Evolutionary conservation across 192 early-diverging fungal species (phyloP).

Genomic region (Gonapodya sp.): DNA sequence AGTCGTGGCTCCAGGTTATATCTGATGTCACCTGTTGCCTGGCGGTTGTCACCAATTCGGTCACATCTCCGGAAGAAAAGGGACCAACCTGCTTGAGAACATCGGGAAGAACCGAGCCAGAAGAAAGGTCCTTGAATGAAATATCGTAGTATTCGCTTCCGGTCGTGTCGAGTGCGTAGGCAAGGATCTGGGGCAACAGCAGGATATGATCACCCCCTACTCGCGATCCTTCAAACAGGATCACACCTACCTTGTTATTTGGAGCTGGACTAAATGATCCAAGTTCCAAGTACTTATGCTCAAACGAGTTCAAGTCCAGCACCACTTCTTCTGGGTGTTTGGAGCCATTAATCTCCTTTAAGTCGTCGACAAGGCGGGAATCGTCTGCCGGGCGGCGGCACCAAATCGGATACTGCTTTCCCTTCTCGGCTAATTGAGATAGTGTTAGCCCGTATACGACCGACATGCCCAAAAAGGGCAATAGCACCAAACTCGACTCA

Average conservation of each 20-base stretch:
- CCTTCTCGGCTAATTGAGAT: slow-evolving; percentile 35
- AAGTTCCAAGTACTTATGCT: slow-evolving; percentile 22
- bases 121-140: slow-evolving; percentile 29
- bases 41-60: not conserved
- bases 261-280: slow-evolving; percentile 20
- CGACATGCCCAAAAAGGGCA: too few species aligned
- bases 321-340: slow-evolving; percentile 18
- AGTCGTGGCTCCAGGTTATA: not conserved
- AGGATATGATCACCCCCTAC: not conserved
- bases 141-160: slow-evolving; percentile 33
- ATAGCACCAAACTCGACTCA: too few species aligned
- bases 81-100: not conserved
- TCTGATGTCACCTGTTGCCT: not conserved
- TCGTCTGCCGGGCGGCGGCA: slow-evolving; percentile 16
- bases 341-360: slow-evolving; percentile 19
- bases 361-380: slow-evolving; percentile 18
- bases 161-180: slow-evolving; percentile 31
- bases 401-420: slow-evolving; percentile 35
- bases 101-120: slow-evolving; percentile 18
- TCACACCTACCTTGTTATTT: slow-evolving; percentile 19
- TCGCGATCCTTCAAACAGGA: not conserved
- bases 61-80: too few species aligned
- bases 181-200: slow-evolving; percentile 13
- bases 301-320: slow-evolving; percentile 23
- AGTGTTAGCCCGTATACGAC: too few species aligned